These are phyloP conservation scores for Biscogniauxia sp. DNA, from an alignment of 2,329 filamentous ascomycete species.

Conservation along the genomic window DNA sequence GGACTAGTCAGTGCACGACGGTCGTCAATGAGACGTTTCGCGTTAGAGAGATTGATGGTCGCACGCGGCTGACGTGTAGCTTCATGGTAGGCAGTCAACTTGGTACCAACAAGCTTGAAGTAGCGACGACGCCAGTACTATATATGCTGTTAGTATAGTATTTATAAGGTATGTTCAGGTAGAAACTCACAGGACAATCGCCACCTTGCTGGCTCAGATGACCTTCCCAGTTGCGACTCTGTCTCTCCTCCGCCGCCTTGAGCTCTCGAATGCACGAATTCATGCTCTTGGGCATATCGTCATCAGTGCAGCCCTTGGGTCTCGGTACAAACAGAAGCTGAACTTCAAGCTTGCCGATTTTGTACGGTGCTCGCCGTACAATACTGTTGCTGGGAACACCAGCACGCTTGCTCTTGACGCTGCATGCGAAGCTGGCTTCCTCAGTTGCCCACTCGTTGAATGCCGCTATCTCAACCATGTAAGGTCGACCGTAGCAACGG, in stretches of 20 bases:
- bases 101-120: conserved; percentile 89
- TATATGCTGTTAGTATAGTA: conserved; percentile 35
- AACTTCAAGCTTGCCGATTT: conserved; percentile 89
- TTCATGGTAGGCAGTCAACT: conserved; percentile 94
- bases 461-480: conserved; percentile 84
- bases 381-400: conserved; percentile 57
- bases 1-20: conserved; percentile 79
- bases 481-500: conserved; percentile 82
- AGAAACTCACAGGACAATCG: conserved; percentile 82
- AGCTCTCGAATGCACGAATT: conserved; percentile 92
- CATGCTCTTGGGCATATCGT: conserved; percentile 99
- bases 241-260: conserved; percentile 80
- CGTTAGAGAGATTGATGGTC: conserved; percentile 94
- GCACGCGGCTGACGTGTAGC: conserved; percentile 91
- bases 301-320: conserved; percentile 80
- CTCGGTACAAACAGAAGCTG: conserved; percentile 94
- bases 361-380: conserved; percentile 88
- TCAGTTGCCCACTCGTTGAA: conserved; percentile 99
- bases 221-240: conserved; percentile 79
- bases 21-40: conserved; percentile 90
- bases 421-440: conserved; percentile 72
- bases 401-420: conserved; percentile 86
- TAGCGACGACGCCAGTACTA: conserved; percentile 97
- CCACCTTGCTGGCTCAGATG: conserved; percentile 94
- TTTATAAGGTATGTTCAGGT: not conserved